Conservation (phyloP, 2,329 filamentous ascomycete species). For the Colletotrichum neosansevieriae region DNA sequence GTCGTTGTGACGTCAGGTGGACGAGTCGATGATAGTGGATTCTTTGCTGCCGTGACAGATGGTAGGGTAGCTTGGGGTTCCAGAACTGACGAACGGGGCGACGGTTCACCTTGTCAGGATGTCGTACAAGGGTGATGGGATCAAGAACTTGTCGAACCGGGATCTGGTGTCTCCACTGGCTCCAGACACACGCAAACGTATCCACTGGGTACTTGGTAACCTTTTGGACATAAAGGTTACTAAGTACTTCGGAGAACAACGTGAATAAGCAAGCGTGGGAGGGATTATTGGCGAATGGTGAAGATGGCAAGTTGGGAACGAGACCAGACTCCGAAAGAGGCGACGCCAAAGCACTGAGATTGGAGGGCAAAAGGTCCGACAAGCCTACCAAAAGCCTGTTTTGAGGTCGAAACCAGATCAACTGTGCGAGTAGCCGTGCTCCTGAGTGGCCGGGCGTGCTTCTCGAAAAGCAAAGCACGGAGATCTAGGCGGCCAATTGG, state of each 20-base stretch:
- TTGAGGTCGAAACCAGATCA: slow-evolving; percentile 28
- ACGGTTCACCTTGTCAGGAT: slow-evolving; percentile 33
- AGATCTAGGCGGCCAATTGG: not conserved
- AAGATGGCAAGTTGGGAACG: slow-evolving; percentile 31
- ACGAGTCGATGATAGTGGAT: slow-evolving; percentile 22
- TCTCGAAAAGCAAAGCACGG: slow-evolving; percentile 7
- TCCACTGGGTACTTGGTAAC: slow-evolving; percentile 32
- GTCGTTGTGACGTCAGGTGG: slow-evolving; percentile 35
- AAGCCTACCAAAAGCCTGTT: slow-evolving; percentile 34
- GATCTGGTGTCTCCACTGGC: slow-evolving; percentile 34
- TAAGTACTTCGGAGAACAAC: slow-evolving; percentile 27
- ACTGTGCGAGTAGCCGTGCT: slow-evolving; percentile 30
- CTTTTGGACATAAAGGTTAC: too few relatives aligned
- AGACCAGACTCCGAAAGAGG: slow-evolving; percentile 34
- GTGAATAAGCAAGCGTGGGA: slow-evolving; percentile 20
- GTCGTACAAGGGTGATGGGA: slow-evolving; percentile 29
- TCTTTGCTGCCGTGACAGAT: slow-evolving; percentile 17
- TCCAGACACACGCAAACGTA: slow-evolving; percentile 34
- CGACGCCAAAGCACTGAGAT: slow-evolving; percentile 19
- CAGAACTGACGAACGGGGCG: slow-evolving; percentile 35
- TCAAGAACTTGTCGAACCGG: slow-evolving; percentile 34
- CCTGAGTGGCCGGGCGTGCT: slow-evolving; percentile 20
- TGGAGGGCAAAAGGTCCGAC: slow-evolving; percentile 33
- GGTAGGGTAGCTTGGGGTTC: slow-evolving; percentile 30
- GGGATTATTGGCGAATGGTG: slow-evolving; percentile 22